These are phyloP conservation scores for Lagenaria siceraria DNA, from an alignment of 306 rosid genomes.

Conservation along the genomic window DNA sequence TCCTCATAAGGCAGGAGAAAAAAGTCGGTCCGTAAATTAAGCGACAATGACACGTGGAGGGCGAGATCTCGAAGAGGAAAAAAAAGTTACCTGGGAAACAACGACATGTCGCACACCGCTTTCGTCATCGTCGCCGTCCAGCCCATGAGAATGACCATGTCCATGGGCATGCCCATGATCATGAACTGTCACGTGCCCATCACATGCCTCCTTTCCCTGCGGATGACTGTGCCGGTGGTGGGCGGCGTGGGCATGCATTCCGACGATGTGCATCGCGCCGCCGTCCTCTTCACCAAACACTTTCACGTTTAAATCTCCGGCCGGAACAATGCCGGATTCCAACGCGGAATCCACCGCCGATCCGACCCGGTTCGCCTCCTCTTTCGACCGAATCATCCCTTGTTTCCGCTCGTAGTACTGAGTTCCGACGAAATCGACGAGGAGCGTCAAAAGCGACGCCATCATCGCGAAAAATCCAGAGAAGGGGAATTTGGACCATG, in stretches of 20 bases:
- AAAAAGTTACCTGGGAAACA: slow-evolving; percentile 59
- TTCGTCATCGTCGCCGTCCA: slow-evolving; percentile 28
- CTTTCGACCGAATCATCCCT: slow-evolving; percentile 20
- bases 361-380: slow-evolving; percentile 36
- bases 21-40: not conserved
- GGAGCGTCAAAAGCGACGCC: slow-evolving; percentile 67
- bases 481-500: slow-evolving; percentile 86
- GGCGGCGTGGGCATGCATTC: slow-evolving; percentile 93
- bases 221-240: slow-evolving; percentile 73
- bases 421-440: slow-evolving; percentile 78
- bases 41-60: not conserved
- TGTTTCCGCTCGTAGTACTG: slow-evolving; percentile 84
- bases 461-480: slow-evolving; percentile 80
- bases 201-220: slow-evolving; percentile 55
- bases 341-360: slow-evolving; percentile 18
- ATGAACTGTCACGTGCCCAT: slow-evolving; percentile 20
- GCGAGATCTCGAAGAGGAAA: not conserved
- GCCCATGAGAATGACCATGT: slow-evolving; percentile 34
- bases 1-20: not conserved
- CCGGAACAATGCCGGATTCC: slow-evolving; percentile 22
- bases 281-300: slow-evolving; percentile 85
- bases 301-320: slow-evolving; percentile 21
- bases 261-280: slow-evolving; percentile 94
- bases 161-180: slow-evolving; percentile 11
- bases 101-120: slow-evolving; percentile 64